Evolutionary conservation across 2,329 filamentous ascomycete species (phyloP), one percentile per base, ranked within the genome.

Genomic region (Nectriaceae sp.): DNA sequence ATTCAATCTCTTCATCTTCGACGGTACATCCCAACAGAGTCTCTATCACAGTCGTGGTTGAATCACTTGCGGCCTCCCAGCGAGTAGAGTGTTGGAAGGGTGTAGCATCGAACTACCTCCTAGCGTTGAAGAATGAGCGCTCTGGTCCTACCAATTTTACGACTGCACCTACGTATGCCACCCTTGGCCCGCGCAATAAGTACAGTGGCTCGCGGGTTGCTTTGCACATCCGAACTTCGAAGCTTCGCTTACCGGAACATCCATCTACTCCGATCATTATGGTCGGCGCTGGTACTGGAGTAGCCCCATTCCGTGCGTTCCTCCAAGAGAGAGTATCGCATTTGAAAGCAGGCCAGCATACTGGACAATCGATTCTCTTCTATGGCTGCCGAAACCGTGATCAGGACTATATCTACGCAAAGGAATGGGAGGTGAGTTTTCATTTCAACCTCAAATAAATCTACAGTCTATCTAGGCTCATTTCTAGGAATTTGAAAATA

Each of bases 1-100:
- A 84, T 64, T 80, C 75, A 5, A 82, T 84, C 53, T 83, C 80
- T 1, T 83, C 80, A 1, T 82, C 77, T 0, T 82, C 79, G 13
- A 70, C 68, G 6, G 66, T 72, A 22, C 15, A 47, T 4, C 44
- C 44, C 3, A 41, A 44, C 10, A 22, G 44, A 10, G 41, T 51
- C 4, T 44, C 49, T 19, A 31, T 41, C 11, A 44, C 46, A 1
- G 48, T 44, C 3, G 49, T 44, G 3, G 24, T 51, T 5, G 49
- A 47, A 2, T 48, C 54, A 40, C 37, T 44, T 39, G 20, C 46
- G 16, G 11, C 40, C 40, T 15, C 44, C 26, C 15, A 40, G 16
- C n/a, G 44, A 35, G 19, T 45, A 31, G 13, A 11, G 21, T 44
- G 40, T 54, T 37, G 42, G 47, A 31, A 31, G 6, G 55, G 58